phyloP scores from a whole-genome alignment of 768 basidiomycete species.

The Collybia mongolica region DNA sequence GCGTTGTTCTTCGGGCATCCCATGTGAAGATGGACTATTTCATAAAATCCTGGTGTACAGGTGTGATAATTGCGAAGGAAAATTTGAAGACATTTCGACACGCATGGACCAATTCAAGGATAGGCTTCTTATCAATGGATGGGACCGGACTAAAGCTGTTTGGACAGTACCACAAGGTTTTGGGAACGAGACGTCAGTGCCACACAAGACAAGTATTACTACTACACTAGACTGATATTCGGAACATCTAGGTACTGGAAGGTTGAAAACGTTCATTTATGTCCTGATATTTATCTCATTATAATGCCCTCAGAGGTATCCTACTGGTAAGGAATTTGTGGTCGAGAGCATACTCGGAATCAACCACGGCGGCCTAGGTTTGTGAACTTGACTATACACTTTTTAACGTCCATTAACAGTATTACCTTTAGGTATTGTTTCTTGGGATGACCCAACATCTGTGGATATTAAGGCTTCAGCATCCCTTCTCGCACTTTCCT shows the following conservation, averaged over 20 bases:
- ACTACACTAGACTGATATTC: not conserved
- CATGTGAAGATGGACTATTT: not conserved
- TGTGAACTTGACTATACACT: conserved; percentile 6
- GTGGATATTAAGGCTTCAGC: conserved; percentile 52
- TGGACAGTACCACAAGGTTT: conserved; percentile 86
- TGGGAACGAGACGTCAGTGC: conserved; percentile 52
- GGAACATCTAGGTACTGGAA: conserved; percentile 45
- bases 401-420: not conserved
- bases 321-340: conserved; percentile 70
- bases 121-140: conserved; percentile 60
- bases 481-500: conserved; percentile 44
- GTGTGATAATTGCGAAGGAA: conserved; percentile 63
- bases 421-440: conserved; percentile 35
- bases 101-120: conserved; percentile 66
- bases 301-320: conserved; percentile 33
- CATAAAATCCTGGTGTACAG: conserved; percentile 14
- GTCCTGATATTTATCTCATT: not conserved
- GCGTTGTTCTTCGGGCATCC: conserved; percentile 21
- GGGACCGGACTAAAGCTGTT: conserved; percentile 66
- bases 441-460: conserved; percentile 55
- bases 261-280: conserved; percentile 14
- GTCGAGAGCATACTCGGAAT: conserved; percentile 64
- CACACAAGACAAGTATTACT: not conserved
- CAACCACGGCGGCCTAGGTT: conserved; percentile 67
- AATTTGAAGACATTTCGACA: conserved; percentile 67